Evolutionary conservation across 2,329 filamentous ascomycete genomes (phyloP), one percentile per base, ranked within the genome.

Genomic region (Fusarium veterinarium): DNA sequence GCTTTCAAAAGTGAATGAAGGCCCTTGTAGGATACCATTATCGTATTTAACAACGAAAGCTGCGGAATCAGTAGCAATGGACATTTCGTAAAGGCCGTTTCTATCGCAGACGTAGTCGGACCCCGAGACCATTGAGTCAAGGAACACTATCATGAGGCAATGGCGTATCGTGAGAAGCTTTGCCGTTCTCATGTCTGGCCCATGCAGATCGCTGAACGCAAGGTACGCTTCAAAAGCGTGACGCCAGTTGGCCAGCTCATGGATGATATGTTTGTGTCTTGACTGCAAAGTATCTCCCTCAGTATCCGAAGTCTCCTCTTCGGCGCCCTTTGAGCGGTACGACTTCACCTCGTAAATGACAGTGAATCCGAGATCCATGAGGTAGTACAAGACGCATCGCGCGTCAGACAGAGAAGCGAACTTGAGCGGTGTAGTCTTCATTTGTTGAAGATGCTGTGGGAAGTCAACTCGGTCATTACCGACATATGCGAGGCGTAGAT

Each of bases 51-150:
- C 5, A 3, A 16, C 4, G 2, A 35, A 53, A 14, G 37, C 2
- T 35, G 57, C 57, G 3, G 35, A 49, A 14, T 55, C 57, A 28
- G 3, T 10, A 5, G 57, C 45, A 14, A 23, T 55, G 14, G 37
- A 49, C 1, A 60, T 17, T 2, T 60, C 46, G 13, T 16, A 60
- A 1, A 60, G 1, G 1, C n/a, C 5, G 3, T 35, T 28, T 11
- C 19, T 60, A 12, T 60, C 57, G 10, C 57, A 60, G 9, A 52
- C 11, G 13, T 55, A 60, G 19, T 60, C 46, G 11, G 46, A 55
- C 5, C 57, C 57, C 2, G 28, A 41, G 5, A 60, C 16, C 35
- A 60, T 40, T 1, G 46, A 42, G 11, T 53, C 35, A 2, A 60
- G 16, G 11, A 41, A 52, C 3, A 53, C 57, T 20, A 30, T 11